These are phyloP conservation scores for Dactylis glomerata DNA, from an alignment of 176 grass and related monocot genomes.

Conservation along the genomic window DNA sequence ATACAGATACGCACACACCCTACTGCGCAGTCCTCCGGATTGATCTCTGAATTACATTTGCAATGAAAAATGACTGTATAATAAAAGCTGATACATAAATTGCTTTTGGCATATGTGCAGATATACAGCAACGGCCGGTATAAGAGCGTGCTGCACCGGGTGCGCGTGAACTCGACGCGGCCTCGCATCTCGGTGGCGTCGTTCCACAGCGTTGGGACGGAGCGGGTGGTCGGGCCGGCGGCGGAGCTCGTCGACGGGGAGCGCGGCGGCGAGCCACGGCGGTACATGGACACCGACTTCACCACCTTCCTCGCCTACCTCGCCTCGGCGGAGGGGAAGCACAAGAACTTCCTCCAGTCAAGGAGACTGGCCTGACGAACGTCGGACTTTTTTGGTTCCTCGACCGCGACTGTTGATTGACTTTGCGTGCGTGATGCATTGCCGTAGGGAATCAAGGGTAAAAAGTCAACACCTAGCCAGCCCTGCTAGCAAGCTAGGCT, in stretches of 20 bases:
- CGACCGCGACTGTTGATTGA: background rate
- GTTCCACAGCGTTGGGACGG: constrained; percentile 68
- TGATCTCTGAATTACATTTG: too few species aligned
- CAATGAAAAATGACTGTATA: too few species aligned
- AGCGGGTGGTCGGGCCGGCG: constrained; percentile 46
- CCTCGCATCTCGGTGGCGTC: constrained; percentile 77
- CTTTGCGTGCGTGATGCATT: background rate
- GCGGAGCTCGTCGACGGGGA: constrained; percentile 43
- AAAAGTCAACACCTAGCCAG: background rate
- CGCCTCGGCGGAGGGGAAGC: constrained; percentile 50
- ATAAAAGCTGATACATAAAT: too few species aligned
- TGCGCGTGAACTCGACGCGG: constrained; percentile 57
- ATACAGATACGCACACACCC: background rate
- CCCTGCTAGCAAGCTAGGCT: background rate
- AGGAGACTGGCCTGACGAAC: constrained; percentile 43
- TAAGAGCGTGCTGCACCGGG: constrained; percentile 83
- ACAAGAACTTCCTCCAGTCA: constrained; percentile 87
- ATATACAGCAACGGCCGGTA: constrained; percentile 91
- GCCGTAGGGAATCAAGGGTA: background rate
- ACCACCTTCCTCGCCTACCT: constrained; percentile 79
- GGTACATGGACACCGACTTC: constrained; percentile 86
- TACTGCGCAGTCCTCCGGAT: background rate
- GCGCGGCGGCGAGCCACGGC: constrained; percentile 22
- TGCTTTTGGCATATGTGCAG: constrained; percentile 33
- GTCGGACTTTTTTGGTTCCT: background rate